Evolutionary conservation across 2,329 filamentous ascomycete genomes (phyloP), one percentile per base, ranked within the genome.

Genomic region (Penicillium decumbens): DNA sequence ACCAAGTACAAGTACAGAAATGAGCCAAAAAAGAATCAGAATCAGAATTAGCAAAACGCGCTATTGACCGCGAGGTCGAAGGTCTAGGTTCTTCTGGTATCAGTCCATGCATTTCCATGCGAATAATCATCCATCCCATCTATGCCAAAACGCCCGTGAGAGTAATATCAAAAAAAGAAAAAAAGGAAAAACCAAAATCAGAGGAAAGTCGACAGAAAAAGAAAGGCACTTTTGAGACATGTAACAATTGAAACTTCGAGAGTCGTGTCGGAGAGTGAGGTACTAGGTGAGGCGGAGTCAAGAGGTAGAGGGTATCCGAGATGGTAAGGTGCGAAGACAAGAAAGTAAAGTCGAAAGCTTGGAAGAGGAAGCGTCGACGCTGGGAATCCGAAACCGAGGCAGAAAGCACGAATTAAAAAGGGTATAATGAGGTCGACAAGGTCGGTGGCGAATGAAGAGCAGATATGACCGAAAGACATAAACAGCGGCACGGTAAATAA

Each of bases 51-150:
- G 33, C 33, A 49, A 57, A 58, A 53, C 48, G 43, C 54, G 54
- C 54, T 56, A 57, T 60, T 61, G 65, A 69, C 68, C 66, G 65
- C 57, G 68, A 65, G 66, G 68, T 68, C 68, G 52, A 60, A 58
- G 57, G 59, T 71, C 68, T 71, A 71, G 47, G 50, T 58, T 58
- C 60, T 61, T 60, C 61, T 70, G 67, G 68, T 71, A 70, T 70
- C 67, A 69, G 62, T 57, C 65, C 65, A 65, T 67, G 62, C 58
- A 65, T 66, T 37, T 61, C 66, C 65, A 64, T 55, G 55, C 49
- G 61, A 55, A 57, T 25, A 23, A 23, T 23, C 20, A 50, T 61
- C 64, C 58, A 42, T 64, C 61, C 68, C 59, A 59, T 71, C 68
- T 71, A 71, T 69, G 44, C 59, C 64, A 61, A 47, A 71, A 69